Evolutionary conservation across 106 monocot genomes (phyloP).

Genomic region (Acorus calamus): DNA sequence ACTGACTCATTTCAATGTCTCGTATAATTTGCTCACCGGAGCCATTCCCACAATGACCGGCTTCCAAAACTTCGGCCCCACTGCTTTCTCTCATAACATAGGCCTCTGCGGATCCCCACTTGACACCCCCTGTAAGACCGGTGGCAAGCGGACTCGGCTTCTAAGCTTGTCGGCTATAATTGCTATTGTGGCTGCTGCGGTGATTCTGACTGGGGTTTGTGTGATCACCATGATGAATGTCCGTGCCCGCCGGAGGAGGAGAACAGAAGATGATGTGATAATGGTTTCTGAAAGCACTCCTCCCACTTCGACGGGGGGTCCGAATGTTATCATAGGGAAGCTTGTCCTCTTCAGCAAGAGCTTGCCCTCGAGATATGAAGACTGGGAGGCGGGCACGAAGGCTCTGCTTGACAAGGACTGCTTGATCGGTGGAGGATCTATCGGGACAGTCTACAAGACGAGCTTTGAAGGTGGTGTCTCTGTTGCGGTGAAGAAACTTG

Average conservation of each 20-base stretch:
- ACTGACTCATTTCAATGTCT: conserved; percentile 67
- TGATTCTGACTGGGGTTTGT: conserved; percentile 71
- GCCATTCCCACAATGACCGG: conserved; percentile 38
- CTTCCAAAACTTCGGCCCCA: conserved; percentile 46
- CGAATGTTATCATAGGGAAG: conserved; percentile 69
- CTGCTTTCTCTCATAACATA: conserved; percentile 56
- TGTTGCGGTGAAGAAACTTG: conserved; percentile 92
- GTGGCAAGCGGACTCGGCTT: neutral
- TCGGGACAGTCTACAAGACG: conserved; percentile 83
- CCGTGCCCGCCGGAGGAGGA: conserved; percentile 31
- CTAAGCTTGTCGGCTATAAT: conserved; percentile 56
- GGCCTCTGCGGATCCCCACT: conserved; percentile 76
- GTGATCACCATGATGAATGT: conserved; percentile 54
- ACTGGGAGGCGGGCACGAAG: conserved; percentile 90
- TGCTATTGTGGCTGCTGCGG: conserved; percentile 54
- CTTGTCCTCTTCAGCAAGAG: conserved; percentile 96
- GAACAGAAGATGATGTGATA: conserved; percentile 33
- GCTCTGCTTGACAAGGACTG: conserved; percentile 85
- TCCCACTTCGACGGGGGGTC: conserved; percentile 21
- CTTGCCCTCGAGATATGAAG: conserved; percentile 77
- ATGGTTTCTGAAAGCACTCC: conserved; percentile 58
- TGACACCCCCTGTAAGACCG: conserved; percentile 21
- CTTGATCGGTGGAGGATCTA: conserved; percentile 63
- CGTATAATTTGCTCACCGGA: conserved; percentile 74
- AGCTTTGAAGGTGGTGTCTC: conserved; percentile 56